phyloP scores from a whole-genome alignment of 768 basidiomycete species.

The Sutorius australiensis region DNA sequence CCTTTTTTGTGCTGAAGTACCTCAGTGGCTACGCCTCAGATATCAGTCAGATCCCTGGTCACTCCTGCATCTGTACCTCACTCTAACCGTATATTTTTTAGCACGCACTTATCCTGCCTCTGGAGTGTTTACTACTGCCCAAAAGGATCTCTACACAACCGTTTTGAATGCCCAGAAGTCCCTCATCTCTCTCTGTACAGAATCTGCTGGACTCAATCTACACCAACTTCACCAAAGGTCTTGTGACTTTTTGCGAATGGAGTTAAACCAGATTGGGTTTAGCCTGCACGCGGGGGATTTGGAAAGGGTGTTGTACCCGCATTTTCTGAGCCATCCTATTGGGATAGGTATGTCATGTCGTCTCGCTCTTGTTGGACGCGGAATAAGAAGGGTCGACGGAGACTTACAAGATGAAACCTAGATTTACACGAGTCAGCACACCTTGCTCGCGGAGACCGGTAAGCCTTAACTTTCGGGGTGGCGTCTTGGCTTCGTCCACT shows the following conservation, averaged over 20 bases:
- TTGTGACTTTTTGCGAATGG: conserved; percentile 59
- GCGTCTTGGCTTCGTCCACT: background rate
- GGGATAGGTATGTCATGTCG: conserved; percentile 64
- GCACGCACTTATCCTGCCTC: conserved; percentile 87
- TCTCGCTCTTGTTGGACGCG: background rate
- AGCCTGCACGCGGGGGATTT: conserved; percentile 50
- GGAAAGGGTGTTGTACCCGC: conserved; percentile 78
- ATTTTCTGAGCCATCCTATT: conserved; percentile 88
- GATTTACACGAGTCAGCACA: conserved; percentile 86
- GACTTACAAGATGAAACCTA: conserved; percentile 28
- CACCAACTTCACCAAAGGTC: conserved; percentile 77
- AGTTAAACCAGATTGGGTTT: conserved; percentile 64
- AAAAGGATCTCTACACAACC: conserved; percentile 81
- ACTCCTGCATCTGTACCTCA: background rate
- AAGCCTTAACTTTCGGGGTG: conserved; percentile 23
- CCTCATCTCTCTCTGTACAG: conserved; percentile 58
- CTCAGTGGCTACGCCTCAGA: conserved; percentile 88
- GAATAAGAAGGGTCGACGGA: conserved; percentile 5
- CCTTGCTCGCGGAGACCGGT: conserved; percentile 54
- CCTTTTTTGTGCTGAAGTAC: conserved; percentile 3
- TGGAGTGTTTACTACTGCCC: conserved; percentile 74
- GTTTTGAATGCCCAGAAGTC: conserved; percentile 70
- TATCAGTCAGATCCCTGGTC: conserved; percentile 58
- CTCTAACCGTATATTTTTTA: conserved; percentile 27
- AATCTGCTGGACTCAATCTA: conserved; percentile 52